Conservation (phyloP, 805 yeast species). For the Candida ovalis region DNA sequence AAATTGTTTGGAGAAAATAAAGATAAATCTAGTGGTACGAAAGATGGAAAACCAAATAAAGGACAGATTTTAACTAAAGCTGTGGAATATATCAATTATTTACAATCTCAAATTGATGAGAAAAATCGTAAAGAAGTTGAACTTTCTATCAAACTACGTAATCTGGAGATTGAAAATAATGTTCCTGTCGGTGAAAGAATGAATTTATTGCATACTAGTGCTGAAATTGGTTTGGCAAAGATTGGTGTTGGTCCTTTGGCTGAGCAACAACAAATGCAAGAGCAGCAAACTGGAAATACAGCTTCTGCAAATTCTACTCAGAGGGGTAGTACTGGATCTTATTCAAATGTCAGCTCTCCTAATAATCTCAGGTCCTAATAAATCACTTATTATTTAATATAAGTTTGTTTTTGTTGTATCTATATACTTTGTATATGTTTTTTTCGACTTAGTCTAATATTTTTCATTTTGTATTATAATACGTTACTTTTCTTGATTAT, state of each 20-base stretch:
- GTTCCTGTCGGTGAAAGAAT: constrained; percentile 35
- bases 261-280: constrained; percentile 19
- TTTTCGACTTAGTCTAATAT: background rate
- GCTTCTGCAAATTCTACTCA: constrained; percentile 1
- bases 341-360: constrained; percentile 2
- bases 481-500: too few species aligned
- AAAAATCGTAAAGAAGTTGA: constrained; percentile 79
- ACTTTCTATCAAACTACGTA: constrained; percentile 55
- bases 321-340: background rate
- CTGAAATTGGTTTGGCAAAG: constrained; percentile 68
- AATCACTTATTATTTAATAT: too few species aligned
- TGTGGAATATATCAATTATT: constrained; percentile 62
- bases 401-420: too few species aligned
- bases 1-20: constrained; percentile 38
- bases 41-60: constrained; percentile 81
- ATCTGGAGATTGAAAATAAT: constrained; percentile 43
- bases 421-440: too few species aligned
- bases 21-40: constrained; percentile 60
- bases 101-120: constrained; percentile 72
- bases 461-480: background rate
- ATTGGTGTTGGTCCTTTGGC: constrained; percentile 84
- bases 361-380: background rate
- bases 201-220: constrained; percentile 63
- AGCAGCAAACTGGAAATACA: constrained; percentile 1
- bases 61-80: constrained; percentile 76